Conservation (phyloP, 1,139 yeast species). For the Schizosaccharomyces versatilis region DNA sequence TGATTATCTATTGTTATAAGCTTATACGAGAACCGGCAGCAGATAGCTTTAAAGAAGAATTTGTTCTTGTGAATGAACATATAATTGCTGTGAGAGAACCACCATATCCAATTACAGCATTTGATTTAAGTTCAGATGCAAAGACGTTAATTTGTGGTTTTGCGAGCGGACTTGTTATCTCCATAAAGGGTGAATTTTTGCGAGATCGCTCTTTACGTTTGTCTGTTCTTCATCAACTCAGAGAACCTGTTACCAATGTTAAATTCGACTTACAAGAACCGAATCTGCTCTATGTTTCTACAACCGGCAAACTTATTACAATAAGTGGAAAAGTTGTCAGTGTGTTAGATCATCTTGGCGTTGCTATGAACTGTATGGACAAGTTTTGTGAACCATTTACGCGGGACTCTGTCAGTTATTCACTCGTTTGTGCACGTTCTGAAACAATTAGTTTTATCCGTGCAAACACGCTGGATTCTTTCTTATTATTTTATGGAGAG, state of each 20-base stretch:
- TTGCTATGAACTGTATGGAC: background rate
- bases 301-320: background rate
- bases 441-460: no score
- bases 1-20: background rate
- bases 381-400: background rate
- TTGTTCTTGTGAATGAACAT: background rate
- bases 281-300: background rate
- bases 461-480: background rate
- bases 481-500: slow-evolving; percentile 2
- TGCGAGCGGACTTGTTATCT: background rate
- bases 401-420: background rate
- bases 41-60: background rate
- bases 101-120: background rate
- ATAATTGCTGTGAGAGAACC: background rate
- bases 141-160: background rate
- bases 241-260: background rate
- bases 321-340: background rate
- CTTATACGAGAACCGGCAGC: background rate
- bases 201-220: background rate
- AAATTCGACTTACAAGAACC: background rate
- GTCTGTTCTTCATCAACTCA: background rate
- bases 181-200: background rate
- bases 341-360: background rate
- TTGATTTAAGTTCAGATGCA: background rate
- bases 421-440: background rate